Evolutionary conservation across 371 early-diverging fungal genomes (phyloP).

Genomic region (Mortierella polycephala): DNA sequence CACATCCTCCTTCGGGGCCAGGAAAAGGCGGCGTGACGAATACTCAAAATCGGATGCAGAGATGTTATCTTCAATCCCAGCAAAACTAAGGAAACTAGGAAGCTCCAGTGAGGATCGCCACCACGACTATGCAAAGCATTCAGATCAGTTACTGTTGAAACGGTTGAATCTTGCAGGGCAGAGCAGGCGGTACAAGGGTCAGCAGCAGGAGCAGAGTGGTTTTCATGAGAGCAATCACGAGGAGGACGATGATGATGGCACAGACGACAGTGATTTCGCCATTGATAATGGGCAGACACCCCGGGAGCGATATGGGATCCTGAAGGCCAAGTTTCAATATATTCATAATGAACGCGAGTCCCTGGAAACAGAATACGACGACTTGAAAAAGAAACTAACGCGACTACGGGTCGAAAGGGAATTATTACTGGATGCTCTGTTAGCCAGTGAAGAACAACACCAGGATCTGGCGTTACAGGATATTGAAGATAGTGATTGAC

Average conservation of each 20-base stretch:
- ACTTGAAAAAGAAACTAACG: conserved; percentile 59
- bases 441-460: conserved; percentile 51
- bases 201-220: not conserved
- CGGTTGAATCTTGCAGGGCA: conserved; percentile 15
- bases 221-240: not conserved
- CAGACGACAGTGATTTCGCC: conserved; percentile 50
- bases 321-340: conserved; percentile 67
- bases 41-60: conserved; percentile 31
- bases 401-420: conserved; percentile 63
- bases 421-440: conserved; percentile 63
- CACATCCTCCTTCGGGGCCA: conserved; percentile 30
- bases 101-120: conserved; percentile 12
- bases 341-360: conserved; percentile 67
- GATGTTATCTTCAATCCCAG: conserved; percentile 12
- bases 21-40: conserved; percentile 34
- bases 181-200: conserved; percentile 2
- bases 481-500: conserved; percentile 44
- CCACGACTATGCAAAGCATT: conserved; percentile 11
- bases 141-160: conserved; percentile 13
- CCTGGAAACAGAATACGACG: conserved; percentile 62
- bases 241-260: conserved; percentile 1
- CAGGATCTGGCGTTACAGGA: conserved; percentile 45
- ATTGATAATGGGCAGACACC: conserved; percentile 40
- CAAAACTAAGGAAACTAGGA: conserved; percentile 39
- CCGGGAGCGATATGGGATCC: conserved; percentile 58